Base-by-base conservation (phyloP, 805 yeast species). In the Candida insectalens region DNA sequence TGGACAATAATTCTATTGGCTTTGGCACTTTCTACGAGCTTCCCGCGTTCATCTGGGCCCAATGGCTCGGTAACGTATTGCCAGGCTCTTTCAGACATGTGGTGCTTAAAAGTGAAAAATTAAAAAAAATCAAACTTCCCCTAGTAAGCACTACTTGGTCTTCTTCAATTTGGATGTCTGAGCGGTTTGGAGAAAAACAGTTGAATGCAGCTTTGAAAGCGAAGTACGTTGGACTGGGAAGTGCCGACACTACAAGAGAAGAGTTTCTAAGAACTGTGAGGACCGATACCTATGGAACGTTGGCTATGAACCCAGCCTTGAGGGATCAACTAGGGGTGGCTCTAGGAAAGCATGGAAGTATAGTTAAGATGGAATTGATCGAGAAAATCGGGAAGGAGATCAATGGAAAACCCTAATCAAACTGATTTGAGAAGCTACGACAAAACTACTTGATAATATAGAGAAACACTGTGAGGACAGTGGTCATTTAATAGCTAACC, bases 141-240 rank as follows among this genome's bases (percentile, higher is more conserved):
- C n/a, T n/a, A n/a, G n/a, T n/a, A n/a, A n/a, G n/a, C n/a, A n/a
- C n/a, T n/a, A n/a, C n/a, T n/a, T n/a, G n/a, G n/a, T n/a, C n/a
- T n/a, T n/a, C n/a, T n/a, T n/a, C n/a, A n/a, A n/a, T n/a, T n/a
- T n/a, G n/a, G n/a, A n/a, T n/a, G n/a, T n/a, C n/a, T n/a, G n/a
- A n/a, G n/a, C n/a, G n/a, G n/a, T n/a, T n/a, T n/a, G n/a, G n/a
- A n/a, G n/a, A 65, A 39, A 21, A 12, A 21, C 79, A 71, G 45
- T 61, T 63, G 30, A 77, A 64, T 48, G 74, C 71, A 31, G 68
- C 62, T 21, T 60, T 74, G 33, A 77, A 75, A 45, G 49, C 73
- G 28, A 74, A 78, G 47, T 75, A 81, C 49, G 61, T 79, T 16
- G 95, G 94, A 2, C 53, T 88, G 1, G 96, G 96, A 0, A 67